Evolutionary conservation across 2,329 filamentous ascomycete genomes (phyloP).

Genomic region (Pestalotiopsis sp.): DNA sequence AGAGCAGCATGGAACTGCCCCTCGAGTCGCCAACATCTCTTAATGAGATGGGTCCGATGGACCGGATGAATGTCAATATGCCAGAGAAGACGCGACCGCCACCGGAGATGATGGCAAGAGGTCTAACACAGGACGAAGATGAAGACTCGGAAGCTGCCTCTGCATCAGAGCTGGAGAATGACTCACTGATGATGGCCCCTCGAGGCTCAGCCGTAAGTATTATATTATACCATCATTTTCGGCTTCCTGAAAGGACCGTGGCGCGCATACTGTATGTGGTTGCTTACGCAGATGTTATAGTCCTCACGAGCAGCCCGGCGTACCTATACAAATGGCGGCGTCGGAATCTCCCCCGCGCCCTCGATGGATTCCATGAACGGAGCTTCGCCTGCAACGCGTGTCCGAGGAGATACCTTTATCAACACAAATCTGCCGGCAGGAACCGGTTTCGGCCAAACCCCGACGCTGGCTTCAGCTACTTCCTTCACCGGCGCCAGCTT

Average conservation of each 20-base stretch:
- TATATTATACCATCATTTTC: not conserved
- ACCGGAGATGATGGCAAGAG: slow-evolving; percentile 86
- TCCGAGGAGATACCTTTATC: slow-evolving; percentile 58
- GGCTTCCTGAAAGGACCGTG: not conserved
- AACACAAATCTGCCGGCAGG: slow-evolving; percentile 49
- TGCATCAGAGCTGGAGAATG: slow-evolving; percentile 83
- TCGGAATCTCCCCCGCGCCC: slow-evolving; percentile 74
- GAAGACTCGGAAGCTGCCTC: slow-evolving; percentile 84
- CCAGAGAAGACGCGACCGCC: slow-evolving; percentile 90
- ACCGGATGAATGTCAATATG: slow-evolving; percentile 85
- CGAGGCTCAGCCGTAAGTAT: slow-evolving; percentile 69
- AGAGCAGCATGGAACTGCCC: slow-evolving; percentile 91
- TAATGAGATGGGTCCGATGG: slow-evolving; percentile 82
- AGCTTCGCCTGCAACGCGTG: slow-evolving; percentile 60
- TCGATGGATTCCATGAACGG: slow-evolving; percentile 90
- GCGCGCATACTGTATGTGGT: slow-evolving; percentile 16
- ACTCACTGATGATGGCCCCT: slow-evolving; percentile 70
- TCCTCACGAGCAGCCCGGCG: slow-evolving; percentile 59
- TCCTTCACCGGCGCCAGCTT: slow-evolving; percentile 64
- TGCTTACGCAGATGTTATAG: slow-evolving; percentile 34
- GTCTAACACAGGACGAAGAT: slow-evolving; percentile 81
- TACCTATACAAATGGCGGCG: slow-evolving; percentile 64
- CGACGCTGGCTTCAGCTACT: slow-evolving; percentile 60
- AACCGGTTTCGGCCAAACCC: slow-evolving; percentile 38
- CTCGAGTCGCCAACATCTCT: slow-evolving; percentile 83